Percentiles rank a stretch among this genome's conserved stretches.
Evolutionary conservation across 306 rosid genomes (phyloP).

Genomic region (Erythrophleum fordii): DNA sequence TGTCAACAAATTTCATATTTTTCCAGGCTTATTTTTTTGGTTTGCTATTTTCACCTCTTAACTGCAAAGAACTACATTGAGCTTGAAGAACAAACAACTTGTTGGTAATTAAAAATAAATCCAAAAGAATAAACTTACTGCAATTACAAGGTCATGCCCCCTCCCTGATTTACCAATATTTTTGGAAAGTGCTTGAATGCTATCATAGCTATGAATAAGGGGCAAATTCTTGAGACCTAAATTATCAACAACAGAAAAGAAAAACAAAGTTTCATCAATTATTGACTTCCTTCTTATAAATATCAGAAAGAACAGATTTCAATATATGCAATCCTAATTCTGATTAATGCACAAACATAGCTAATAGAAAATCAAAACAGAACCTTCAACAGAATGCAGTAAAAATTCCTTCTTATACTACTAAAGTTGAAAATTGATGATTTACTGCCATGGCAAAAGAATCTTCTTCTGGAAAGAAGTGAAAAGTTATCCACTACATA

Average conservation of each 20-base stretch:
- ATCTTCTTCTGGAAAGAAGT: neutral
- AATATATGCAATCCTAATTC: constrained; percentile 14
- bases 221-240: constrained; percentile 89
- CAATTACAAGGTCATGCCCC: constrained; percentile 92
- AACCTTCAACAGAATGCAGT: neutral
- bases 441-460: constrained; percentile 1
- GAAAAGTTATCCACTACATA: neutral
- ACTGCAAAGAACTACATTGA: constrained; percentile 1
- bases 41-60: neutral
- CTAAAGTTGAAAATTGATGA: neutral
- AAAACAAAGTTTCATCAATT: constrained; percentile 25
- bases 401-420: neutral
- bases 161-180: constrained; percentile 71
- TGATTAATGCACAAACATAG: neutral
- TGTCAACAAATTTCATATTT: constrained; percentile 11
- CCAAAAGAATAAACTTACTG: constrained; percentile 65
- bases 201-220: constrained; percentile 86
- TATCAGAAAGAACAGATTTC: constrained; percentile 8
- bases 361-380: neutral
- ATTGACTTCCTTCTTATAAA: constrained; percentile 6
- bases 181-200: constrained; percentile 75
- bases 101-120: neutral
- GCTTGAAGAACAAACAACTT: constrained; percentile 22
- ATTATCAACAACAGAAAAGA: constrained; percentile 29
- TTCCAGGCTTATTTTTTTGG: neutral